phyloP scores from a whole-genome alignment of 345 rosid species.

The Lepidium africanum region DNA sequence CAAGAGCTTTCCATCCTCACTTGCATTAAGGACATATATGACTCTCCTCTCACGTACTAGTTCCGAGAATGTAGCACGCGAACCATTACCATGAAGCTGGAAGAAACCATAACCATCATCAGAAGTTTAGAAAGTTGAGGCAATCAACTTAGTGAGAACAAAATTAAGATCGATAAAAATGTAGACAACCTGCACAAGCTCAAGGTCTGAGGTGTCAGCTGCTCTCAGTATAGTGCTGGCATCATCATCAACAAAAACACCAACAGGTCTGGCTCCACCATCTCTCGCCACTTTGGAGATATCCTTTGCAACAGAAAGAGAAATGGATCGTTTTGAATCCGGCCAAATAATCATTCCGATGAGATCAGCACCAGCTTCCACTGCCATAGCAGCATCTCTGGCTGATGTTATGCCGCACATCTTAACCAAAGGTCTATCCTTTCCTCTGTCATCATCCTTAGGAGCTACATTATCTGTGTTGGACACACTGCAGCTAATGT shows the following conservation, averaged over 20 bases:
- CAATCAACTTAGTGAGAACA: background rate
- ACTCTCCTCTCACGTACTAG: slow-evolving; percentile 41
- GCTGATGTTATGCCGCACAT: slow-evolving; percentile 88
- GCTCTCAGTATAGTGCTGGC: slow-evolving; percentile 51
- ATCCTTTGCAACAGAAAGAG: slow-evolving; percentile 64
- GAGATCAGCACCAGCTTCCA: slow-evolving; percentile 80
- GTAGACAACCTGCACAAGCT: slow-evolving; percentile 60
- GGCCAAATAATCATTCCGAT: slow-evolving; percentile 94
- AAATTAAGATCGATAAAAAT: background rate
- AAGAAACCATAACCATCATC: background rate
- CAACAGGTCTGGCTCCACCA: slow-evolving; percentile 66
- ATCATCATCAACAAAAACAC: slow-evolving; percentile 87
- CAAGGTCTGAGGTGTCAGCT: slow-evolving; percentile 59
- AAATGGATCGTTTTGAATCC: slow-evolving; percentile 71
- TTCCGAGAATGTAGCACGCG: slow-evolving; percentile 49
- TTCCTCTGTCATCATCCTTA: slow-evolving; percentile 20
- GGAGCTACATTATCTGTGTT: slow-evolving; percentile 20
- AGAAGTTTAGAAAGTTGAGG: background rate
- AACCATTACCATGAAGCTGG: slow-evolving; percentile 80
- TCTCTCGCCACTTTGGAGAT: slow-evolving; percentile 76
- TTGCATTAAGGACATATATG: slow-evolving; percentile 73
- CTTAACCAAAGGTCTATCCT: slow-evolving; percentile 49
- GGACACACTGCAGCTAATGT: slow-evolving; percentile 19
- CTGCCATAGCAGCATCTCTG: slow-evolving; percentile 70
- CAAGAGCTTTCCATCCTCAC: slow-evolving; percentile 54